These are phyloP conservation scores for Cryptococcus wingfieldii DNA, from an alignment of 1,284 basidiomycete genomes.

Conservation along the genomic window DNA sequence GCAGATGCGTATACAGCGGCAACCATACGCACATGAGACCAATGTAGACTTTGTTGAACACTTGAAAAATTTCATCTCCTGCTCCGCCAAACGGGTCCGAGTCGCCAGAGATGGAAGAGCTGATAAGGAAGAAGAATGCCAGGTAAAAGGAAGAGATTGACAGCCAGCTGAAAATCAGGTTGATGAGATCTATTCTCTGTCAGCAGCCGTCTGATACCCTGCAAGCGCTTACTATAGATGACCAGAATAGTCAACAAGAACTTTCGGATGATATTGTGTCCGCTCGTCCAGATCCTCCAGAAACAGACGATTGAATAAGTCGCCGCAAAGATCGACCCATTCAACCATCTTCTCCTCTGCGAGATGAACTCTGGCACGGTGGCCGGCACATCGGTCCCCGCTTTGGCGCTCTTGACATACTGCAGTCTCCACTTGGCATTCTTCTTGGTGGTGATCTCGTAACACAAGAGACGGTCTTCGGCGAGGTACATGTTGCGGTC, in stretches of 20 bases:
- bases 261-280: conserved; percentile 80
- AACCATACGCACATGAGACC: conserved; percentile 51
- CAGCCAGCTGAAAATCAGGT: conserved; percentile 53
- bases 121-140: conserved; percentile 57
- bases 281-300: conserved; percentile 83
- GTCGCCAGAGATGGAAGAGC: conserved; percentile 56
- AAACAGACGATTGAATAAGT: conserved; percentile 80
- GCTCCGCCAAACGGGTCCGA: conserved; percentile 73
- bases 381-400: conserved; percentile 74
- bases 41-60: conserved; percentile 61
- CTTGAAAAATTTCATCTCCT: conserved; percentile 69
- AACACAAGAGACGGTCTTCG: conserved; percentile 50
- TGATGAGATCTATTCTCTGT: conserved; percentile 30
- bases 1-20: neutral
- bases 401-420: conserved; percentile 88
- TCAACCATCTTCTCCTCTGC: conserved; percentile 84
- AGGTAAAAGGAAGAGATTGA: conserved; percentile 65
- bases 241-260: conserved; percentile 63
- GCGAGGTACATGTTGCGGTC: conserved; percentile 88
- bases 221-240: conserved; percentile 36
- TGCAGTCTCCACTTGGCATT: conserved; percentile 60
- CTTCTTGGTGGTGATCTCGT: conserved; percentile 44
- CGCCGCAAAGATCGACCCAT: conserved; percentile 65
- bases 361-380: conserved; percentile 81
- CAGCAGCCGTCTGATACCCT: neutral